These are phyloP conservation scores for Lichtheimia corymbifera DNA, from an alignment of 371 early-diverging fungal genomes.

Conservation along the genomic window DNA sequence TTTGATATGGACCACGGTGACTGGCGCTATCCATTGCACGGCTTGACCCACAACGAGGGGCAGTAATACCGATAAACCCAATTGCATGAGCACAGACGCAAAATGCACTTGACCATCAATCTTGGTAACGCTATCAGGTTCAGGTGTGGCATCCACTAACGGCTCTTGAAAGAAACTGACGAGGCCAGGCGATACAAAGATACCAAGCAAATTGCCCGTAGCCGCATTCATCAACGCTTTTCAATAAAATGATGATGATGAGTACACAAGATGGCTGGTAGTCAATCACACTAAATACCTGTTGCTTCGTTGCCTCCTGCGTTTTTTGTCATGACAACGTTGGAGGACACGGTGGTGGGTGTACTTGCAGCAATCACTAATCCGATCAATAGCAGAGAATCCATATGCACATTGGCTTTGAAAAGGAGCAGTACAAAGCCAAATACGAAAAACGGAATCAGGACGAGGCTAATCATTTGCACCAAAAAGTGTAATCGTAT, in stretches of 20 bases:
- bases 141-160: conserved; percentile 32
- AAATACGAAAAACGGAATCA: conserved; percentile 60
- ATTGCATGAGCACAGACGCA: conserved; percentile 45
- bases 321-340: conserved; percentile 71
- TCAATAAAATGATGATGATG: neutral
- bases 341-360: conserved; percentile 73
- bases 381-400: conserved; percentile 55
- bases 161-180: conserved; percentile 33
- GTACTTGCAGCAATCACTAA: conserved; percentile 61
- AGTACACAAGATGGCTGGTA: conserved; percentile 12
- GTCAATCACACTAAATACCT: neutral
- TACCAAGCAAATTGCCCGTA: conserved; percentile 64
- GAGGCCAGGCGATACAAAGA: conserved; percentile 63
- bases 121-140: conserved; percentile 25
- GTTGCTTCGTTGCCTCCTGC: conserved; percentile 65
- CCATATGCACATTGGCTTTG: conserved; percentile 40
- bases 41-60: conserved; percentile 63
- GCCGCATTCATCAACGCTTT: conserved; percentile 68
- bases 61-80: conserved; percentile 60
- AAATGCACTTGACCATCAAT: conserved; percentile 44
- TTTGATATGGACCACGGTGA: conserved; percentile 37
- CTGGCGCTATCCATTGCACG: conserved; percentile 50
- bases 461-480: conserved; percentile 57
- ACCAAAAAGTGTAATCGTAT: conserved; percentile 60
- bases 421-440: conserved; percentile 51